A percentile compares a stretch with the other conserved stretches of the same genome.
Evolutionary conservation across 306 rosid species (phyloP).

Genomic region (Comarum palustre): DNA sequence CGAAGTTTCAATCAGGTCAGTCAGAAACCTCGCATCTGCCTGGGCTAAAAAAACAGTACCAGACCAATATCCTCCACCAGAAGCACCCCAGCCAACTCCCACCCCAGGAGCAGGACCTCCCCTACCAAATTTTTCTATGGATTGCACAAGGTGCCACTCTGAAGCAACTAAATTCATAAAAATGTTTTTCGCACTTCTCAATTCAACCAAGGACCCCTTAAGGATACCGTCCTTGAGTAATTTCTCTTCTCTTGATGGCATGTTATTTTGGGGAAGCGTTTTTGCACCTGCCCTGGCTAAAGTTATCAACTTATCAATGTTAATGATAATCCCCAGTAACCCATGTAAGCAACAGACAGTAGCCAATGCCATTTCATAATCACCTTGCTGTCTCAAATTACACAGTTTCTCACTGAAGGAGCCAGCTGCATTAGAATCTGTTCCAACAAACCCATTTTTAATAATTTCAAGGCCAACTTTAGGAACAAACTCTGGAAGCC

Average conservation of each 20-base stretch:
- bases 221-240: constrained; percentile 68
- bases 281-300: constrained; percentile 50
- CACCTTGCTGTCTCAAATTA: constrained; percentile 56
- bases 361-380: constrained; percentile 66
- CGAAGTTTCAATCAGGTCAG: constrained; percentile 48
- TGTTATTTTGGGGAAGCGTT: constrained; percentile 37
- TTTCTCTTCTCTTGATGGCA: constrained; percentile 57
- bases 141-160: constrained; percentile 49
- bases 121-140: constrained; percentile 76
- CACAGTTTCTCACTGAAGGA: constrained; percentile 61
- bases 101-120: constrained; percentile 97
- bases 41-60: constrained; percentile 54
- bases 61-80: constrained; percentile 93
- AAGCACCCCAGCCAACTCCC: constrained; percentile 93
- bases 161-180: constrained; percentile 55
- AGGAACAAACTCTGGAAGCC: constrained; percentile 94
- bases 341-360: constrained; percentile 73
- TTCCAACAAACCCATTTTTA: constrained; percentile 48
- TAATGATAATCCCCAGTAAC: constrained; percentile 40
- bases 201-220: constrained; percentile 43
- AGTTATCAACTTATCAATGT: constrained; percentile 59
- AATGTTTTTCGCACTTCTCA: constrained; percentile 48
- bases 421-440: constrained; percentile 32
- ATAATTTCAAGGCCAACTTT: constrained; percentile 73
- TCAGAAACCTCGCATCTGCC: constrained; percentile 52